Evolutionary conservation across 768 basidiomycete species (phyloP).

Genomic region (Suillus lakei): DNA sequence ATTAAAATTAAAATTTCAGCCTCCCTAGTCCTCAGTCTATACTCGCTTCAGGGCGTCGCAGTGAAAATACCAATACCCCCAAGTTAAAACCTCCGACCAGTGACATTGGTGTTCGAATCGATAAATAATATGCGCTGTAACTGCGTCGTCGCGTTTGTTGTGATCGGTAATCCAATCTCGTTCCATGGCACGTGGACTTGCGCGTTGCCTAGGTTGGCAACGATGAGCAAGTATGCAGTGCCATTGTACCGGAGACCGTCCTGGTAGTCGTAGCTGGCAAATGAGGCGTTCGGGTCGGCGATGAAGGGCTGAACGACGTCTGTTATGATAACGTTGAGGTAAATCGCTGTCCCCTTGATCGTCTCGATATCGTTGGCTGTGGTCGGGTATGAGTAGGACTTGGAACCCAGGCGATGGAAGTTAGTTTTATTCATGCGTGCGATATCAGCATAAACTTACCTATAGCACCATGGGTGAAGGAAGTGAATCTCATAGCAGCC

Average conservation of each 20-base stretch:
- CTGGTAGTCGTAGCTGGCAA: constrained; percentile 6
- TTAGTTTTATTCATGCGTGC: background rate
- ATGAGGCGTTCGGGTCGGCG: constrained; percentile 14
- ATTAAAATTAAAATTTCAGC: background rate
- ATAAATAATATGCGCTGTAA: constrained; percentile 21
- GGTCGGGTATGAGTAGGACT: constrained; percentile 33
- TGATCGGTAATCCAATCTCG: constrained; percentile 20
- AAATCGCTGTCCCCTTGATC: constrained; percentile 23
- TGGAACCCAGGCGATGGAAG: constrained; percentile 20
- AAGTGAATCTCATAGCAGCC: constrained; percentile 26
- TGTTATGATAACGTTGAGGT: constrained; percentile 10
- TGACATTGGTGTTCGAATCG: constrained; percentile 18
- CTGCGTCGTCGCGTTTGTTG: constrained; percentile 20
- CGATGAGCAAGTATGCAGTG: constrained; percentile 24
- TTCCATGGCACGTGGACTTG: constrained; percentile 19
- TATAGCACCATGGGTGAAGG: constrained; percentile 30
- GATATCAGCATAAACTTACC: constrained; percentile 10
- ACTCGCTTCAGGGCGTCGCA: constrained; percentile 7
- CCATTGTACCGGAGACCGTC: constrained; percentile 27
- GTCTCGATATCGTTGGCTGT: constrained; percentile 21
- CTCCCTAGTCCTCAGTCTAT: background rate
- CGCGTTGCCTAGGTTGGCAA: constrained; percentile 12
- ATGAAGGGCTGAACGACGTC: constrained; percentile 25
- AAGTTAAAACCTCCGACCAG: constrained; percentile 18
- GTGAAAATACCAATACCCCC: constrained; percentile 27